phyloP scores from a whole-genome alignment of 257 asterid species.

The Scutellaria galericulata region DNA sequence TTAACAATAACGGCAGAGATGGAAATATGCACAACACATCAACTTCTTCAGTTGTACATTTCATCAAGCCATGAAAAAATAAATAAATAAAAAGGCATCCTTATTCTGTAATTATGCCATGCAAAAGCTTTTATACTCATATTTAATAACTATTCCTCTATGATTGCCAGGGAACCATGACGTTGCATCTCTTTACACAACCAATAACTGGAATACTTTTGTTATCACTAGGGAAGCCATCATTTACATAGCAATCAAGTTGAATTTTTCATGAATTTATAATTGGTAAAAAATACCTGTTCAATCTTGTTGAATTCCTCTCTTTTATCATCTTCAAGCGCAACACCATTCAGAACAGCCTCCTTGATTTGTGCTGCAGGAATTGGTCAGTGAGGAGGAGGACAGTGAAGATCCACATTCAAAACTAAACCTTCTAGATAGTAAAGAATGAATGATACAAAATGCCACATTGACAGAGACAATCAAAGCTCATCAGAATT shows the following conservation, averaged over 20 bases:
- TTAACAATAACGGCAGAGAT: constrained; percentile 10
- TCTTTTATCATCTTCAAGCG: constrained; percentile 90
- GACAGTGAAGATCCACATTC: constrained; percentile 24
- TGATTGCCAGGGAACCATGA: background rate
- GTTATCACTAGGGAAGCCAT: background rate
- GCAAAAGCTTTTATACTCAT: background rate
- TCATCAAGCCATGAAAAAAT: background rate
- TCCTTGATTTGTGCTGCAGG: constrained; percentile 86
- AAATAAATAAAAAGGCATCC: background rate
- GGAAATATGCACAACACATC: constrained; percentile 22
- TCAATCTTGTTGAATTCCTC: constrained; percentile 87
- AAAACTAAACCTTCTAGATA: constrained; percentile 7
- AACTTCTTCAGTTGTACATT: constrained; percentile 19
- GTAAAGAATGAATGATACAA: background rate
- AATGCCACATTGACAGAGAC: background rate
- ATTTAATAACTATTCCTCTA: background rate
- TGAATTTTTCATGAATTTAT: background rate
- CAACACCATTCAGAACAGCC: constrained; percentile 89
- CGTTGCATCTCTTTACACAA: background rate
- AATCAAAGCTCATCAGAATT: constrained; percentile 5
- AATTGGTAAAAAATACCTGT: constrained; percentile 58
- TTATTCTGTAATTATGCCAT: background rate
- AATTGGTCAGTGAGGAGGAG: constrained; percentile 31
- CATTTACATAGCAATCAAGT: background rate
- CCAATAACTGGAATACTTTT: background rate